These are phyloP conservation scores for Phytopythium delawarense DNA, from an alignment of 352 stramenopile species.

Conservation along the genomic window DNA sequence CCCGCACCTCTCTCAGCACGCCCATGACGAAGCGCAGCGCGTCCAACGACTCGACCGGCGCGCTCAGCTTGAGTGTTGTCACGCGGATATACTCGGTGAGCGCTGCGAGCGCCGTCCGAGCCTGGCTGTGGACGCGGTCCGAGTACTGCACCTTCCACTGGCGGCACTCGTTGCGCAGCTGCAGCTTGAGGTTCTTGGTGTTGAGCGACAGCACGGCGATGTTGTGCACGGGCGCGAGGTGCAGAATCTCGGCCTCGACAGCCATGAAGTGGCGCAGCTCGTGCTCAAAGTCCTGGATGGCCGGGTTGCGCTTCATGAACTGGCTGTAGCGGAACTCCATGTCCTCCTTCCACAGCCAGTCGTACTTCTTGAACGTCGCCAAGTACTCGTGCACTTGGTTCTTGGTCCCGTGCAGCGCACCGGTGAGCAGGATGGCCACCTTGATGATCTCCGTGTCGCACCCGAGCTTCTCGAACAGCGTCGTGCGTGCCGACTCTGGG, in stretches of 20 bases:
- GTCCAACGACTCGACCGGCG: slow-evolving; percentile 66
- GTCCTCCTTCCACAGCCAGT: slow-evolving; percentile 90
- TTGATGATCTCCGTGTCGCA: slow-evolving; percentile 89
- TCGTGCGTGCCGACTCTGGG: slow-evolving; percentile 41
- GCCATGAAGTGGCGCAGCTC: slow-evolving; percentile 80
- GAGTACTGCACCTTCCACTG: slow-evolving; percentile 88
- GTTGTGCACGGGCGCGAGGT: slow-evolving; percentile 79
- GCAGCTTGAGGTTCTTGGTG: slow-evolving; percentile 86
- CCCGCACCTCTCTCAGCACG: slow-evolving; percentile 78
- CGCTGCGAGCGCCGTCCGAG: slow-evolving; percentile 48
- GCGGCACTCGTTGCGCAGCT: slow-evolving; percentile 78
- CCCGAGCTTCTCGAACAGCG: slow-evolving; percentile 80
- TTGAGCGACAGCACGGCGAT: slow-evolving; percentile 84
- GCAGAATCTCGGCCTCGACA: slow-evolving; percentile 72
- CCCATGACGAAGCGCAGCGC: slow-evolving; percentile 81
- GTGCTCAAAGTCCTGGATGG: slow-evolving; percentile 81
- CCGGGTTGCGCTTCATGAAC: slow-evolving; percentile 78
- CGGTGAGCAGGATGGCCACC: slow-evolving; percentile 80
- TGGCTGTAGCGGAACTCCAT: slow-evolving; percentile 85
- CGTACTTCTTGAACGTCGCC: slow-evolving; percentile 82
- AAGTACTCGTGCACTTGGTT: slow-evolving; percentile 85
- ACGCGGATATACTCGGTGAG: slow-evolving; percentile 80
- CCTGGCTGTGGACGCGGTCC: slow-evolving; percentile 77
- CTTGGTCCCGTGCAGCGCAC: slow-evolving; percentile 77
- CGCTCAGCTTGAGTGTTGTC: slow-evolving; percentile 65